Evolutionary conservation across 768 basidiomycete genomes (phyloP).

Genomic region (Crepidotus variabilis): DNA sequence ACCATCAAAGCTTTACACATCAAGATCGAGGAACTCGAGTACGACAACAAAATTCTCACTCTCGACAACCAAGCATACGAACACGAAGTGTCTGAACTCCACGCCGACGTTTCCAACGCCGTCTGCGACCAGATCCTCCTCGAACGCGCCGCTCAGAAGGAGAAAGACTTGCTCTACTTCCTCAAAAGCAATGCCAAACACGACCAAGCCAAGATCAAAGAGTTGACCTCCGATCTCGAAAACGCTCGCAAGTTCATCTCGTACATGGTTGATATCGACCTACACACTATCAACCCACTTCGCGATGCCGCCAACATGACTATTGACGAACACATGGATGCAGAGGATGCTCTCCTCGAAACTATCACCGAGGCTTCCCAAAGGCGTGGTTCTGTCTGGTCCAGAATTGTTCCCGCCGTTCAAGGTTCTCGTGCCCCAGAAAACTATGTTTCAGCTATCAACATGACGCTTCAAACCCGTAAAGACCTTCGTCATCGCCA

Average conservation of each 20-base stretch:
- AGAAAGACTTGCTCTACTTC: background rate
- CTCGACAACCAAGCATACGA: conserved; percentile 16
- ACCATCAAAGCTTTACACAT: conserved; percentile 20
- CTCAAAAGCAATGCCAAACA: conserved; percentile 12
- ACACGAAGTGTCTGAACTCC: conserved; percentile 23
- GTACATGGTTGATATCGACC: conserved; percentile 31
- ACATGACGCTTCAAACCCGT: conserved; percentile 39
- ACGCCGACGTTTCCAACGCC: conserved; percentile 23
- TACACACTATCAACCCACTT: conserved; percentile 27
- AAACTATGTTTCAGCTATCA: conserved; percentile 42
- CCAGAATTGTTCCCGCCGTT: conserved; percentile 33
- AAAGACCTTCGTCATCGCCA: conserved; percentile 35
- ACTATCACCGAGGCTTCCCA: conserved; percentile 40
- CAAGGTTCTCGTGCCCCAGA: conserved; percentile 32
- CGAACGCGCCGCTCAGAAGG: background rate
- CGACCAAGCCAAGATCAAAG: conserved; percentile 22
- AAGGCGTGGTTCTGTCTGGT: conserved; percentile 36
- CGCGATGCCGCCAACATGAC: conserved; percentile 22
- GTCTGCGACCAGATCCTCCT: conserved; percentile 6
- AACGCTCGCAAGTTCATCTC: conserved; percentile 32
- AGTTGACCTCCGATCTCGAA: conserved; percentile 21
- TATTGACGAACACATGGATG: conserved; percentile 25
- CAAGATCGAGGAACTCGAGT: conserved; percentile 23
- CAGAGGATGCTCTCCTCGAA: conserved; percentile 39
- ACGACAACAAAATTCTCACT: conserved; percentile 16